Base-by-base conservation (phyloP, 495 filamentous ascomycete genomes). In the Hyaloscypha variabilis region DNA sequence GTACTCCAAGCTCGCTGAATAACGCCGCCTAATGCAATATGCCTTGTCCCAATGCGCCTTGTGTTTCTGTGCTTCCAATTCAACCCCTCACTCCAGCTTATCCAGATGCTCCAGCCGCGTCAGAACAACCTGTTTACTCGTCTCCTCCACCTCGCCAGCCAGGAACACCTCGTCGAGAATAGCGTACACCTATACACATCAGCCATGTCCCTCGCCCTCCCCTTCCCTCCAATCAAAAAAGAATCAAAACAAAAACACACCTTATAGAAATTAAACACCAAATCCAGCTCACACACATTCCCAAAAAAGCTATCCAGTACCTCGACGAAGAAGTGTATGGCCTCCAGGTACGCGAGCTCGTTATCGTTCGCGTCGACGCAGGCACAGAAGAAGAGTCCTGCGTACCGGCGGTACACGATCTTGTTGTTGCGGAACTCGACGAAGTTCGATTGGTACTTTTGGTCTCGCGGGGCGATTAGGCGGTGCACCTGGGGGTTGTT, bases 291-390 rank as follows among this genome's bases (percentile, higher is more conserved):
- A 79, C 95, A 99, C 60, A 99, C 95, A 76, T 99, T 99, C 70
- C 95, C 95, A 75, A 99, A 99, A 81, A 99, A 99, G 70, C 91
- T 85, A 84, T 99, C 95, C 72, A 99, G 83, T 67, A 99, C 95
- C 80, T 99, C 95, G 67, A 99, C 95, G 74, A 99, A 98, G 81
- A 99, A 98, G 82, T 99, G 95, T 75, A 99, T 97, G 0, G 94
- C 95, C 77, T 99, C 95, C 60, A 99, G 82, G 75, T 95, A 99
- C 51, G 96, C 94, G 46, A 99, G 82, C 81, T 98, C 95, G 79
- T 98, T 99, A 77, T 99, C 95, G 76, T 97, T 97, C 60, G 96
- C 94, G 80, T 99, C 95, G 70, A 99, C 95, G 77, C 96, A 97
- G 21, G 94, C 96, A 81, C 95, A 98, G 79, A 98, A 99, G 82